Evolutionary conservation across 2,329 filamentous ascomycete species (phyloP).

Genomic region (Aureobasidium sp.): DNA sequence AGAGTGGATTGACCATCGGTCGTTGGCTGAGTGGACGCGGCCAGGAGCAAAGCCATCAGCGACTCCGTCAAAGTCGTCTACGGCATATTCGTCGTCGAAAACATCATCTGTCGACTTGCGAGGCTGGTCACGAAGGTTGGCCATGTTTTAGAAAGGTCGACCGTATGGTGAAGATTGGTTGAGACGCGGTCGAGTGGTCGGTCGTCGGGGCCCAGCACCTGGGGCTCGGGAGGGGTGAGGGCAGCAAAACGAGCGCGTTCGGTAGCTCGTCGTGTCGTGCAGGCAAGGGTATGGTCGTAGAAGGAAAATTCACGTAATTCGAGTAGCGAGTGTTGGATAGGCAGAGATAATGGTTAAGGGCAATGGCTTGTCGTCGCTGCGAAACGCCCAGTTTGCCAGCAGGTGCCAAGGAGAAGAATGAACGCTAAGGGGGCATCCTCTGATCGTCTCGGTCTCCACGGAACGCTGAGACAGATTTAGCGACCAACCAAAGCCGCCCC

Average conservation of each 20-base stretch:
- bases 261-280: background rate
- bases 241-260: constrained; percentile 13
- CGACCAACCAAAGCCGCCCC: background rate
- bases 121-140: background rate
- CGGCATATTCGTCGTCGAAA: constrained; percentile 43
- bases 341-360: background rate
- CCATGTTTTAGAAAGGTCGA: constrained; percentile 3
- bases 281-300: background rate
- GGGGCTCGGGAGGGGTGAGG: constrained; percentile 4
- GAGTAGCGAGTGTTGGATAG: constrained; percentile 9
- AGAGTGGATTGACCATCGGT: constrained; percentile 17
- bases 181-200: constrained; percentile 5
- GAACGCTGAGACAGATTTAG: background rate
- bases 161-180: background rate
- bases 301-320: background rate
- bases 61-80: constrained; percentile 36
- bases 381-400: background rate
- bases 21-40: constrained; percentile 23
- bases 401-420: background rate
- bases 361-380: constrained; percentile 3
- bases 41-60: constrained; percentile 41
- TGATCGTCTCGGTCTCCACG: background rate
- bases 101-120: constrained; percentile 28
- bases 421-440: background rate
- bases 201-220: constrained; percentile 7